Evolutionary conservation across 331 rosid genomes (phyloP).

Genomic region (Erythrophleum ivorense): DNA sequence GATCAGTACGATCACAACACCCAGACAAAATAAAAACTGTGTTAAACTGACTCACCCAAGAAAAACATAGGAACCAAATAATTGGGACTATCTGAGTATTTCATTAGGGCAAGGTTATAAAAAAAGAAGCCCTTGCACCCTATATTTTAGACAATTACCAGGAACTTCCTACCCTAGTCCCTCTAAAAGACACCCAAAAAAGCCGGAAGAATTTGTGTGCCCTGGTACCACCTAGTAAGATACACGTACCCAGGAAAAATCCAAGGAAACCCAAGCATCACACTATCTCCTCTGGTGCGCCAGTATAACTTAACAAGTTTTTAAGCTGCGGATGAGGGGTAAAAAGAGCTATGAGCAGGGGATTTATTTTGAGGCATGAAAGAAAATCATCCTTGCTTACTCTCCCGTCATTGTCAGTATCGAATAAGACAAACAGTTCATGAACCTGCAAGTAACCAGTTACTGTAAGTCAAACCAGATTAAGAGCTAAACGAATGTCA

Average conservation of each 20-base stretch:
- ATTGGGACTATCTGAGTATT: constrained; percentile 31
- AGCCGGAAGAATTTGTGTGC: constrained; percentile 8
- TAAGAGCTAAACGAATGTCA: neutral
- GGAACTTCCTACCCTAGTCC: constrained; percentile 24
- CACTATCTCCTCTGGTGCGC: constrained; percentile 52
- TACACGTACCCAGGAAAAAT: neutral
- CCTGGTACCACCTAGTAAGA: neutral
- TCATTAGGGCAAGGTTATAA: constrained; percentile 46
- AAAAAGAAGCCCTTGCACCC: constrained; percentile 47
- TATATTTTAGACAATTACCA: constrained; percentile 23
- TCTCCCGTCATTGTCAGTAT: constrained; percentile 53
- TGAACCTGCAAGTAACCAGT: constrained; percentile 12
- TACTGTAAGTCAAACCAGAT: neutral
- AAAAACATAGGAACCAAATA: constrained; percentile 36
- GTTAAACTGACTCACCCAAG: constrained; percentile 46
- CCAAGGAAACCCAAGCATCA: constrained; percentile 35
- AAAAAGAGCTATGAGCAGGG: constrained; percentile 83
- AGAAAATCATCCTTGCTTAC: constrained; percentile 68
- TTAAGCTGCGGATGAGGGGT: constrained; percentile 52
- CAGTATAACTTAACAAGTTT: constrained; percentile 36
- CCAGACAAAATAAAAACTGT: constrained; percentile 26
- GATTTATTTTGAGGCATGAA: constrained; percentile 69
- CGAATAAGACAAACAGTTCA: constrained; percentile 13
- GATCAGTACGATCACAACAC: constrained; percentile 38
- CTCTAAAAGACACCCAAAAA: constrained; percentile 39